A percentile compares a stretch with the other conserved stretches of the same genome.
Evolutionary conservation across 768 basidiomycete genomes (phyloP).

Genomic region (Tricholoma sp.): DNA sequence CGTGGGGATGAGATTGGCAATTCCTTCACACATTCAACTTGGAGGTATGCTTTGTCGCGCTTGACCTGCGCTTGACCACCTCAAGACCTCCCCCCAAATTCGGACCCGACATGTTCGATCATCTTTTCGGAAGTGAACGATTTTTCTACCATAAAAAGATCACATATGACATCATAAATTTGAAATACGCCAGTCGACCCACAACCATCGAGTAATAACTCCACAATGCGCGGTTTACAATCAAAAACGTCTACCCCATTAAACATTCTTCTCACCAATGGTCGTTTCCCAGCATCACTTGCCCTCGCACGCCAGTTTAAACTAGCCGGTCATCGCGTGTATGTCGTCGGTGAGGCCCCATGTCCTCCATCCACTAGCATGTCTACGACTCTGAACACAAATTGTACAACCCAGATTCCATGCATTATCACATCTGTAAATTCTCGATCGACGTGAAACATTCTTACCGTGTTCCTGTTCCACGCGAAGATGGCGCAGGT

Average conservation of each 20-base stretch:
- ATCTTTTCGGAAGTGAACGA: no score
- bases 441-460: conserved; percentile 16
- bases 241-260: conserved; percentile 2
- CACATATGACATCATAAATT: no score
- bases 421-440: conserved; percentile 19
- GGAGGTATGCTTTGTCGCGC: no score
- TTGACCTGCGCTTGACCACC: no score
- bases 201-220: no score
- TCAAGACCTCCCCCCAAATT: no score
- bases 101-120: no score
- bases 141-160: no score
- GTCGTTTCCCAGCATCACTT: conserved; percentile 15
- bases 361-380: neutral
- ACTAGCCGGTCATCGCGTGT: conserved; percentile 14
- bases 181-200: no score
- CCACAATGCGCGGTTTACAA: neutral
- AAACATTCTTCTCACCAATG: conserved; percentile 17
- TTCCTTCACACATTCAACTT: no score
- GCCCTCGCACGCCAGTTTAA: conserved; percentile 15
- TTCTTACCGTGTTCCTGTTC: conserved; percentile 12
- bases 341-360: conserved; percentile 7
- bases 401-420: conserved; percentile 7
- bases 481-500: neutral
- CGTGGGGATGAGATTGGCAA: no score
- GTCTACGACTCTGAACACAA: neutral